Evolutionary conservation across 148 eudicot genomes (phyloP), one percentile per base, ranked within the genome.

Genomic region (Diospyros kaki): DNA sequence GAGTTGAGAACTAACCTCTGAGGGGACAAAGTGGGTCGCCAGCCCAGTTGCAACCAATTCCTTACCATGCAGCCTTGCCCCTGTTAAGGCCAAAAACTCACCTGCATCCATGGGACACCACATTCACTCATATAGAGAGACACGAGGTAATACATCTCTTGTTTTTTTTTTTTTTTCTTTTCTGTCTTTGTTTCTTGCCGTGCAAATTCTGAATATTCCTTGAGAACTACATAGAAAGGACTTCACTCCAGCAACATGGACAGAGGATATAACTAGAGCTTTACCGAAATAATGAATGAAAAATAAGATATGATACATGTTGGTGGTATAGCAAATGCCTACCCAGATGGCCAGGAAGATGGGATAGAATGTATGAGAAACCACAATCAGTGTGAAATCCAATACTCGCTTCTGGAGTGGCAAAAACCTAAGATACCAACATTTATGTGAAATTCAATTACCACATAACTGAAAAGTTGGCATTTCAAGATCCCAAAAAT

Each of bases 301-400:
- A 75, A 39, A 42, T 77, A 14, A 58, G 48, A 66, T 62, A 40
- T 28, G 55, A 28, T 42, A 17, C 10, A 38, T 50, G 12, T 40
- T 15, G 18, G 28, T 42, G 43, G 4, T 42, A 5, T 45, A 28
- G 58, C 48, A 40, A 79, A 50, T 12, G 66, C 90, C 81, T 81
- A 93, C 99, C 99, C 66, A 95, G 78, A 74, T 73, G 86, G 53
- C 99, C 97, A 75, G 97, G 97, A 76, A 95, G 90, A 74, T 76
- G 97, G 15, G 99, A 86, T 82, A 81, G 98, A 43, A 89, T 83
- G 86, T 87, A 89, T 4, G 99, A 96, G 81, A 96, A 96, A 64
- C 98, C 83, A 72, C 98, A 93, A 59, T 96, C 99, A 9, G 93
- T 88, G 74, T 96, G 99, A 82, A 88, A 89, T 63, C 99, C 99